Evolutionary conservation across 768 basidiomycete genomes (phyloP), one percentile per base, ranked within the genome.

Genomic region (button mushroom (Agaricus bisporus)): DNA sequence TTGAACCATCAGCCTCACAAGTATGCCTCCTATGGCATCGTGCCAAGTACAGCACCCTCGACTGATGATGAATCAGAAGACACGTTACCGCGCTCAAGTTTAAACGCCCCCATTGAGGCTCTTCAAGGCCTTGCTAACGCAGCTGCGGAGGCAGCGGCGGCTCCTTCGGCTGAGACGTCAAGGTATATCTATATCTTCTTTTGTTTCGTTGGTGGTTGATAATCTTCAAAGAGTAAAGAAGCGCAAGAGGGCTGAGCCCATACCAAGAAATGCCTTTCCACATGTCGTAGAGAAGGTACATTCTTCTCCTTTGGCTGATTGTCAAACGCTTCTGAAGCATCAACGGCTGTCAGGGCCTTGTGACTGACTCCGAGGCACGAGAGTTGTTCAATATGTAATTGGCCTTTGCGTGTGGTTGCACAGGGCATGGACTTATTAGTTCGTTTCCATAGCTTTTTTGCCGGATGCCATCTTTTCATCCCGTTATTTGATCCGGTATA

Each of bases 401-500:
- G 59, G 60, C 60, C 64, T 59, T 61, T 61, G 63, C 63, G 48
- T 63, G 60, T 47, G 45, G 44, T 47, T 36, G 44, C 7, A 37
- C 56, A 47, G 32, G 37, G 52, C 58, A 66, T 61, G 65, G 61
- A 60, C 61, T 66, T 67, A 68, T 70, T 67, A 67, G 66, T 66
- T 65, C 60, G 66, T 69, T 65, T 60, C 64, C 64, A 57, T 74
- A 93, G 91, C 64, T 98, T 95, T 77, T 95, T 95, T 74, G 86
- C 89, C 54, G 94, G 94, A 46, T 97, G 93, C 71, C 90, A 97
- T 73, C 80, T 94, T 66, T 98, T 97, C 76, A 92, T 97, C 60
- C 94, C 95, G 44, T 77, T 97, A 57, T 97, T 95, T 74, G 93
- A 97, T 71, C 88, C 91, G 29, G 73, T 76, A 55, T 95, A 93